Evolutionary conservation across 2,329 filamentous ascomycete species (phyloP).

Genomic region (Colletotrichum cuscutae): DNA sequence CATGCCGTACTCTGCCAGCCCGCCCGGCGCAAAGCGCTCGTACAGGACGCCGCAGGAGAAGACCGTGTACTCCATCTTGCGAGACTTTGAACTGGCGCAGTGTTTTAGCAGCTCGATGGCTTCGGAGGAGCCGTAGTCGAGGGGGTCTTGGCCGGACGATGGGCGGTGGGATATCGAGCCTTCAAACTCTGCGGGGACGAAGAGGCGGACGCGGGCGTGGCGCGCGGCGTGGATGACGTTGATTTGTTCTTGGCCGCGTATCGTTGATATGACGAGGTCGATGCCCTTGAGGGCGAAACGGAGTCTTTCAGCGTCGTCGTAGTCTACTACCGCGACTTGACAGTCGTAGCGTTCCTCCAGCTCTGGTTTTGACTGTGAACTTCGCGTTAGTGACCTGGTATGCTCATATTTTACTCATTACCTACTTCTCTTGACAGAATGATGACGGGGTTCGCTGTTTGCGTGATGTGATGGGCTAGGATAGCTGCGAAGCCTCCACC

Average conservation of each 20-base stretch:
- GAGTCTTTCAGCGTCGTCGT: slow-evolving; percentile 66
- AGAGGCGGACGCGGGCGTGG: slow-evolving; percentile 70
- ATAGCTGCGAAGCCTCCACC: slow-evolving; percentile 57
- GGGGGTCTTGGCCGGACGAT: slow-evolving; percentile 56
- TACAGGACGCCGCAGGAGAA: slow-evolving; percentile 83
- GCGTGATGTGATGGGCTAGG: slow-evolving; percentile 65
- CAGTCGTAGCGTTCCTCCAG: slow-evolving; percentile 65
- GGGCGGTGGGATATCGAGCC: slow-evolving; percentile 68
- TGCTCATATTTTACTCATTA: slow-evolving; percentile 10
- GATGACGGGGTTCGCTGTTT: slow-evolving; percentile 74
- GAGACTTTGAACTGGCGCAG: slow-evolving; percentile 56
- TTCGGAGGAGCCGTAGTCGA: slow-evolving; percentile 69
- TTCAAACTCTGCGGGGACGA: slow-evolving; percentile 82
- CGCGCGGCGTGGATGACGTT: slow-evolving; percentile 79
- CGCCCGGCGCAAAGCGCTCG: slow-evolving; percentile 77
- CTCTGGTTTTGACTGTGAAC: slow-evolving; percentile 60
- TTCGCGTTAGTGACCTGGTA: not conserved
- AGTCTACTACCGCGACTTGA: slow-evolving; percentile 77
- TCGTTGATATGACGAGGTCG: slow-evolving; percentile 80
- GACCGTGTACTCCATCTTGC: slow-evolving; percentile 72
- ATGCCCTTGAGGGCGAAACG: slow-evolving; percentile 75
- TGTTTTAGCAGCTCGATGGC: slow-evolving; percentile 67
- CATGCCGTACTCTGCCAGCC: slow-evolving; percentile 69
- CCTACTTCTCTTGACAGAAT: slow-evolving; percentile 74
- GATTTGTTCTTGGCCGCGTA: slow-evolving; percentile 73